phyloP scores from a whole-genome alignment of 1,284 basidiomycete species.

The Cerrena zonata region DNA sequence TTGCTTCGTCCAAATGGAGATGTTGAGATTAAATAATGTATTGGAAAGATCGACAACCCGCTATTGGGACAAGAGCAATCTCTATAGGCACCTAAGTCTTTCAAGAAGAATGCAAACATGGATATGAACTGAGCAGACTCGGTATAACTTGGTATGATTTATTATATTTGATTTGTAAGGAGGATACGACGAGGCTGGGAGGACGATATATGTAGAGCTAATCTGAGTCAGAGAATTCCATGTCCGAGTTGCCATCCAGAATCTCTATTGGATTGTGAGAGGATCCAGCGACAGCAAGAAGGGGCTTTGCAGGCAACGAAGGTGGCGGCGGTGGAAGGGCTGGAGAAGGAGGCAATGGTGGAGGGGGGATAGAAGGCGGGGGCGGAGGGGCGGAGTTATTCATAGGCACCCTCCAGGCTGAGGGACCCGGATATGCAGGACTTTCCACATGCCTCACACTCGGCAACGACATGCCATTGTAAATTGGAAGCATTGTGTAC shows the following conservation, averaged over 20 bases:
- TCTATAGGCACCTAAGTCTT: no score
- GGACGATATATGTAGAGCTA: no score
- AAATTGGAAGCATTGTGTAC: conserved; percentile 48
- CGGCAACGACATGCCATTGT: conserved; percentile 39
- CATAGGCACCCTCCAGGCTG: no score
- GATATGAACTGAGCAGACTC: no score
- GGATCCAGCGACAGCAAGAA: conserved; percentile 4
- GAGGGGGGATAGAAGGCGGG: conserved; percentile 14
- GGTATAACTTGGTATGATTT: no score
- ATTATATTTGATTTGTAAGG: no score
- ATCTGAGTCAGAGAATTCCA: conserved; percentile 28
- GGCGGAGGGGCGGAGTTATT: conserved; percentile 16
- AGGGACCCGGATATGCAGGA: no score
- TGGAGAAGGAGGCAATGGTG: conserved; percentile 14
- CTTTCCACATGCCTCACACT: no score
- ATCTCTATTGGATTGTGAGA: not conserved
- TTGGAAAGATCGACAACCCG: not conserved
- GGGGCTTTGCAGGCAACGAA: conserved; percentile 10
- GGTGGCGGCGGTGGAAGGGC: conserved; percentile 11
- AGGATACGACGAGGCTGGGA: no score
- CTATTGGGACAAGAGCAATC: not conserved
- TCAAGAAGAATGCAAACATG: no score
- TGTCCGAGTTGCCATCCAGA: conserved; percentile 22
- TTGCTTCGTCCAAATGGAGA: not conserved
- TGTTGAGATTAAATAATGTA: not conserved